Evolutionary conservation across 495 filamentous ascomycete species (phyloP).

Genomic region (Podospora tetraspora): DNA sequence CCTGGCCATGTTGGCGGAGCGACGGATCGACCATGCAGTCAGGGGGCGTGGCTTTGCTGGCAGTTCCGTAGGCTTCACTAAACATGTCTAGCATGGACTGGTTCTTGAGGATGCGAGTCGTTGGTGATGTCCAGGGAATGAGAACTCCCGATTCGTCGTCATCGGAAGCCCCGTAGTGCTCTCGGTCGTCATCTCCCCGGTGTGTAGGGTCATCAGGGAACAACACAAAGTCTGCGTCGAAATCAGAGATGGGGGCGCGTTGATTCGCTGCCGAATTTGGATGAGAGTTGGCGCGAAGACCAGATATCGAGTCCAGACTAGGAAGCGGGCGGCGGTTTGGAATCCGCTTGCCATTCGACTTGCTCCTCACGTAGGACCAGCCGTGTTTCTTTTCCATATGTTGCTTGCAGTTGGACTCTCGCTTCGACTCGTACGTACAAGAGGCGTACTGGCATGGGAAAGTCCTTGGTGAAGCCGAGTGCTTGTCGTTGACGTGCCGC

Average conservation of each 20-base stretch:
- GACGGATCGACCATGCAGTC: conserved; percentile 18
- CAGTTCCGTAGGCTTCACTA: conserved; percentile 25
- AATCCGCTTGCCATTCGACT: conserved; percentile 59
- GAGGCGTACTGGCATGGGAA: conserved; percentile 70
- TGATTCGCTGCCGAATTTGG: conserved; percentile 3
- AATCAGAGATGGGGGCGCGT: not conserved
- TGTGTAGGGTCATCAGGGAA: conserved; percentile 19
- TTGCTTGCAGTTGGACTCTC: conserved; percentile 96
- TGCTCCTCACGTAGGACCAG: conserved; percentile 81
- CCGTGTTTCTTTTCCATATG: conserved; percentile 98
- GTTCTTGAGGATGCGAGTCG: conserved; percentile 27
- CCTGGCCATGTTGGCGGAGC: conserved; percentile 12
- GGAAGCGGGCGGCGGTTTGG: not conserved
- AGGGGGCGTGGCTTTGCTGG: conserved; percentile 3
- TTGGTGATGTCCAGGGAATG: conserved; percentile 33
- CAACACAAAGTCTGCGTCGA: conserved; percentile 23
- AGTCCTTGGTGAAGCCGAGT: conserved; percentile 63
- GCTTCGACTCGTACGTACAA: conserved; percentile 90
- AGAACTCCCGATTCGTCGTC: conserved; percentile 17
- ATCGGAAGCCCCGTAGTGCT: conserved; percentile 11
- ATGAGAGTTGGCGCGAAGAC: conserved; percentile 7
- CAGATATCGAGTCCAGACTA: not conserved
- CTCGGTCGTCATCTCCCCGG: conserved; percentile 21
- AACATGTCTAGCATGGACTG: conserved; percentile 26
- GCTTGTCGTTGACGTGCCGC: conserved; percentile 90